Evolutionary conservation across 768 basidiomycete species (phyloP).

Genomic region (Mycena belliarum): DNA sequence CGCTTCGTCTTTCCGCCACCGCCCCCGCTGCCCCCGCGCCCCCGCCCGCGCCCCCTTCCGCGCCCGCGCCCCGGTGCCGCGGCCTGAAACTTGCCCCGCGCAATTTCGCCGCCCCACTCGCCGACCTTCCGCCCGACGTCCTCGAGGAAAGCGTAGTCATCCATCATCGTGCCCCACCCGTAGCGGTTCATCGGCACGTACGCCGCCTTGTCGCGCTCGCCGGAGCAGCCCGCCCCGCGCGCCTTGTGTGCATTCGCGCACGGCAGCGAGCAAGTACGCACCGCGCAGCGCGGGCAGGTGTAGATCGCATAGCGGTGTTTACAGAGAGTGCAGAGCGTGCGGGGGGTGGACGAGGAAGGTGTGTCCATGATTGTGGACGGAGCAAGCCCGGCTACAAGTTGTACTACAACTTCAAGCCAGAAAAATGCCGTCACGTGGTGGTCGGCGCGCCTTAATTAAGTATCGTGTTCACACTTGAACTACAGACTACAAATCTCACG

Average conservation of each 20-base stretch:
- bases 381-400: no score
- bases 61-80: slow-evolving; percentile 24
- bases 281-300: slow-evolving; percentile 76
- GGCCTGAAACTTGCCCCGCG: slow-evolving; percentile 55
- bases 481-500: no score
- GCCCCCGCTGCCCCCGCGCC: slow-evolving; percentile 30
- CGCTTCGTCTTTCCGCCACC: slow-evolving; percentile 52
- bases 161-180: slow-evolving; percentile 84
- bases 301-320: slow-evolving; percentile 53
- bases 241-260: slow-evolving; percentile 75
- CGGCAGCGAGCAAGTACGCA: slow-evolving; percentile 69
- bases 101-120: slow-evolving; percentile 73
- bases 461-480: no score
- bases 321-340: slow-evolving; percentile 51
- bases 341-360: neutral
- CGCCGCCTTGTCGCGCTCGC: slow-evolving; percentile 68
- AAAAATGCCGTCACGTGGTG: no score
- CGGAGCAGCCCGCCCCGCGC: slow-evolving; percentile 55
- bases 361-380: no score
- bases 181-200: slow-evolving; percentile 85
- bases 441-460: no score
- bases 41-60: slow-evolving; percentile 30
- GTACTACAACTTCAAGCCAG: no score
- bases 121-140: slow-evolving; percentile 75
- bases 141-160: slow-evolving; percentile 87